Evolutionary conservation across 352 stramenopile genomes (phyloP).

Genomic region (Phytopythium ostracodes): DNA sequence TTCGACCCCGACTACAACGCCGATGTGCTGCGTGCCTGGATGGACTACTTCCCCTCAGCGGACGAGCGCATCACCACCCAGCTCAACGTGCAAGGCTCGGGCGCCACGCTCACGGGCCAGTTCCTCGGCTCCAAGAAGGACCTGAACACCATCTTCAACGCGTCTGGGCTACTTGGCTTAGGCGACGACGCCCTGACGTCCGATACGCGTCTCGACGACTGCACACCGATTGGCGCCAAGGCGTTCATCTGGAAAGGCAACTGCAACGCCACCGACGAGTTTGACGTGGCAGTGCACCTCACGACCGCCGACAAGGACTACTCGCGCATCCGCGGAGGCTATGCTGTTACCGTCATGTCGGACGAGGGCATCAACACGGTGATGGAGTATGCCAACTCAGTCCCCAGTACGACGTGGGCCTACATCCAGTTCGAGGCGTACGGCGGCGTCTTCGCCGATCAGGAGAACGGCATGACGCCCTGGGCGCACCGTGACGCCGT

Average conservation of each 20-base stretch:
- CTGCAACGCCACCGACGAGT: constrained; percentile 32
- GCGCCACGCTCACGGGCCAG: constrained; percentile 32
- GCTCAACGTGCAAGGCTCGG: constrained; percentile 31
- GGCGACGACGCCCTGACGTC: constrained; percentile 23
- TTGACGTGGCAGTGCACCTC: constrained; percentile 31
- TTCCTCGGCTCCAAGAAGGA: constrained; percentile 34
- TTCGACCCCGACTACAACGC: constrained; percentile 29
- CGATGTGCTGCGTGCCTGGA: constrained; percentile 37
- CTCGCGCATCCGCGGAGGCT: constrained; percentile 45
- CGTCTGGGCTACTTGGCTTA: constrained; percentile 25
- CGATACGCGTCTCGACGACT: constrained; percentile 36
- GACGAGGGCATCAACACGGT: constrained; percentile 32
- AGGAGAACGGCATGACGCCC: constrained; percentile 41
- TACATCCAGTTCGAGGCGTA: constrained; percentile 55
- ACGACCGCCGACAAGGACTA: constrained; percentile 36
- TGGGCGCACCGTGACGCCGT: constrained; percentile 38
- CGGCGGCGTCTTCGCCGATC: constrained; percentile 37
- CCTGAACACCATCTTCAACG: constrained; percentile 30
- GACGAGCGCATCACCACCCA: constrained; percentile 48
- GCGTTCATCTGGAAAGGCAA: constrained; percentile 39
- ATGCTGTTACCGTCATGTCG: constrained; percentile 35
- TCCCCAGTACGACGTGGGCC: constrained; percentile 35
- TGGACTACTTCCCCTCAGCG: constrained; percentile 47
- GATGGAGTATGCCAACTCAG: constrained; percentile 12
- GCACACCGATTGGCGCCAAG: constrained; percentile 44